Evolutionary conservation across 2,329 filamentous ascomycete genomes (phyloP), one percentile per base, ranked within the genome.

Genomic region (Nigrospora sphaerica): DNA sequence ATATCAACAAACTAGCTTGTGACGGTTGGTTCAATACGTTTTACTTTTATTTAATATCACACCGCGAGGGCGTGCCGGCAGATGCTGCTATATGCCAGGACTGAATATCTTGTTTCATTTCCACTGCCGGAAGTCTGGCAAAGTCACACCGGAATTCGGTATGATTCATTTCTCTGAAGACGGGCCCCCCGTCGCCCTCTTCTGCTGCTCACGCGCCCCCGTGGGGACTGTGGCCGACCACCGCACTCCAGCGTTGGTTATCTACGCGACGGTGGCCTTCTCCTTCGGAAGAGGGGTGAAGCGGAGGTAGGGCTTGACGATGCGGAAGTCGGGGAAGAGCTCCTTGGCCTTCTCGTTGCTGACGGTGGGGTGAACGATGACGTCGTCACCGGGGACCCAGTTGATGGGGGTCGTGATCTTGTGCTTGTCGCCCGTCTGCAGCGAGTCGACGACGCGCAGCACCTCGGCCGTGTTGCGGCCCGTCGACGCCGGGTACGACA

Each of bases 401-500:
- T 95, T 86, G 69, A 95, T 91, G 42, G 90, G 90, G 47, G 88
- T 93, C 54, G 86, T 90, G 63, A 95, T 73, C 59, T 85, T 86
- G 78, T 92, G 83, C 80, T 88, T 90, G 73, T 95, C 91, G 49
- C 85, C 88, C 38, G 82, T 83, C 77, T 89, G 85, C 54, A 90
- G 79, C 47, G 85, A 86, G 74, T 90, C 85, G 65, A 90, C 71
- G 56, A 89, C 83, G 61, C 86, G 83, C 57, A 90, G 80, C 44
- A 91, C 83, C 76, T 90, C 86, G 56, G 81, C 77, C 52, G 84
- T 83, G 77, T 90, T 91, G 63, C 86, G 83, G 69, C 91, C 91
- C 39, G 89, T 95, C 49, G 86, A 91, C 51, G 91, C 90, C 38
- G 91, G 91, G 77, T 95, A 96, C 63, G 87, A 84, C 74, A 95